Evolutionary conservation across 1,284 basidiomycete genomes (phyloP).

Genomic region (Fomitopsis pinicola): DNA sequence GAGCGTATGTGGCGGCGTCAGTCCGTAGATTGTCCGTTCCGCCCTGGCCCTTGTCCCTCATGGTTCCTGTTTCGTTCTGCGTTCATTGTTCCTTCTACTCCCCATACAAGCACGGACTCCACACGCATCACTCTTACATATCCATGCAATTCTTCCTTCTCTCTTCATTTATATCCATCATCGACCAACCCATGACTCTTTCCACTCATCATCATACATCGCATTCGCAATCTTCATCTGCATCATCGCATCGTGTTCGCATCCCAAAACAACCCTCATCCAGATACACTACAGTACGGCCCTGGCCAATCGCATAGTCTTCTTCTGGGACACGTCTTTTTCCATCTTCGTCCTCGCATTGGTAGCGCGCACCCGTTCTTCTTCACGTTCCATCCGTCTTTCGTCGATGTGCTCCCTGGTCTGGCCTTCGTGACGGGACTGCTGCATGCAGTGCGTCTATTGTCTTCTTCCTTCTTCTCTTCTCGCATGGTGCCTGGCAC

Average conservation of each 20-base stretch:
- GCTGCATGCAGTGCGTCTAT: background rate
- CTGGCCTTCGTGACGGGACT: background rate
- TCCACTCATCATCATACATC: conserved; percentile 1
- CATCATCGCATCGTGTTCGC: background rate
- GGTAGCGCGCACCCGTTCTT: background rate
- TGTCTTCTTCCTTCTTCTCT: background rate
- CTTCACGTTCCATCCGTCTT: background rate
- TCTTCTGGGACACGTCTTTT: background rate
- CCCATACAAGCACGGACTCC: conserved; percentile 5
- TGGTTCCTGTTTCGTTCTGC: background rate
- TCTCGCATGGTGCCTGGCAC: background rate
- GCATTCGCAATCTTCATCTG: background rate
- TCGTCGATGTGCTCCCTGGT: background rate
- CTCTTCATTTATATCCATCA: background rate
- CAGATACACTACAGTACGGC: background rate
- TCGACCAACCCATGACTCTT: background rate
- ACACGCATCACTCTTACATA: conserved; percentile 1
- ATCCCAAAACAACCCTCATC: background rate
- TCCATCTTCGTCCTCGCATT: background rate
- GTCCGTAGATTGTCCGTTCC: background rate
- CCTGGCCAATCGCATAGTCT: background rate
- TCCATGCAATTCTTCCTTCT: background rate
- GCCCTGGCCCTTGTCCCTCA: background rate
- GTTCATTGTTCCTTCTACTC: background rate
- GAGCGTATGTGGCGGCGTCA: background rate